A percentile compares a stretch with the other conserved stretches of the same genome.
Evolutionary conservation across 805 yeast genomes (phyloP).

Genomic region (Cyberlindnera nakhonratchasimensis): DNA sequence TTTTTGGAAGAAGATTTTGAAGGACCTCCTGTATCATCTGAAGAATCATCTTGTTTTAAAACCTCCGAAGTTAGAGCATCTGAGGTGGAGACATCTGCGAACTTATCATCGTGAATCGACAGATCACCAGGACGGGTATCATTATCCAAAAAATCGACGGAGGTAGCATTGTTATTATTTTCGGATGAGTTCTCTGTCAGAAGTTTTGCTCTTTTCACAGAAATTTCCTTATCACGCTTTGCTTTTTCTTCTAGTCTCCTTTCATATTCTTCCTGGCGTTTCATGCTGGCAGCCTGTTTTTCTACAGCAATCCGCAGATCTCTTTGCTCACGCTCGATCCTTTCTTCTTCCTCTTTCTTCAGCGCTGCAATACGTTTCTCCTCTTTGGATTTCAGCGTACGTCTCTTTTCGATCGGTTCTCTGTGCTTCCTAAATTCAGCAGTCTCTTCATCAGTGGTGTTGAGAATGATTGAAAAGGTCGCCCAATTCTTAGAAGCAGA

Average conservation of each 20-base stretch:
- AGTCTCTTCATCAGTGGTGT: constrained; percentile 43
- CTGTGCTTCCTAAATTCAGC: constrained; percentile 22
- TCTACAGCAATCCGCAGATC: constrained; percentile 1
- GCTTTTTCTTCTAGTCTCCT: not conserved
- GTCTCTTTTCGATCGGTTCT: constrained; percentile 11
- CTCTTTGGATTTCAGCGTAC: constrained; percentile 15
- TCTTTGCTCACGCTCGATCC: constrained; percentile 10
- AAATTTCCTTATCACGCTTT: not conserved
- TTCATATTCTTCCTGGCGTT: constrained; percentile 9
- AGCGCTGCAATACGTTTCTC: constrained; percentile 12
- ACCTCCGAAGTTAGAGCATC: constrained; percentile 2
- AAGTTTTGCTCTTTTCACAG: constrained; percentile 1
- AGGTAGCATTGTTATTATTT: not conserved
- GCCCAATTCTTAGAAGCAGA: constrained; percentile 51
- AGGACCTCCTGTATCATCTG: too few relatives aligned
- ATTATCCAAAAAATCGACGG: constrained; percentile 3
- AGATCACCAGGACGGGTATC: constrained; percentile 1
- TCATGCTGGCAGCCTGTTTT: constrained; percentile 6
- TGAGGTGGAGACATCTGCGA: not conserved
- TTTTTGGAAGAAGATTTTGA: too few relatives aligned
- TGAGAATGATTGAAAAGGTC: constrained; percentile 54
- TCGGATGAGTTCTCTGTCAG: constrained; percentile 1
- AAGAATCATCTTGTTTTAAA: too few relatives aligned
- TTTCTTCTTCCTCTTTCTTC: constrained; percentile 15
- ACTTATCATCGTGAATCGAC: not conserved